phyloP scores from a whole-genome alignment of 257 asterid species.

The Datura wrightii region DNA sequence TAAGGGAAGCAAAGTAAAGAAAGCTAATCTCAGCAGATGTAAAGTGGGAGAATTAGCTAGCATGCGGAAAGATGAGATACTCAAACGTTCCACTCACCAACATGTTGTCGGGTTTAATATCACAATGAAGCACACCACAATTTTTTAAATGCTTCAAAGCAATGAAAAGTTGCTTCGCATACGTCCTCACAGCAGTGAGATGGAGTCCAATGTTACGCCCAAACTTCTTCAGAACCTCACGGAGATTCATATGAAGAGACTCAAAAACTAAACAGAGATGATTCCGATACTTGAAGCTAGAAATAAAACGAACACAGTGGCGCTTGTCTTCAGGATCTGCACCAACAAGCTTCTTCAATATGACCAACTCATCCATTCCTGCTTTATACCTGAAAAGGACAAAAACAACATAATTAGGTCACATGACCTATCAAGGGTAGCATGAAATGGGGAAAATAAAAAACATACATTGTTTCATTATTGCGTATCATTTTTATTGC shows the following conservation, averaged over 20 bases:
- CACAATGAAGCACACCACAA: slow-evolving; percentile 98
- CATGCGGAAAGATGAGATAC: slow-evolving; percentile 17
- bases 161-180: slow-evolving; percentile 96
- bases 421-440: slow-evolving; percentile 21
- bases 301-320: slow-evolving; percentile 92
- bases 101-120: slow-evolving; percentile 99
- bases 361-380: slow-evolving; percentile 94
- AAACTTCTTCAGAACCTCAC: slow-evolving; percentile 98
- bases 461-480: slow-evolving; percentile 88
- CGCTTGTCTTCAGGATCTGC: slow-evolving; percentile 97
- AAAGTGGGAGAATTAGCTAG: not conserved
- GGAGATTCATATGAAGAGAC: slow-evolving; percentile 99
- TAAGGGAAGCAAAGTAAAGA: slow-evolving; percentile 2
- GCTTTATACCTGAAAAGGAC: slow-evolving; percentile 78
- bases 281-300: slow-evolving; percentile 94
- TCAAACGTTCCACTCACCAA: slow-evolving; percentile 61
- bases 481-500: slow-evolving; percentile 95
- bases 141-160: slow-evolving; percentile 89
- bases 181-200: slow-evolving; percentile 97
- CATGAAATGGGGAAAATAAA: slow-evolving; percentile 31
- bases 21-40: not conserved
- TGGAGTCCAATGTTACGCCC: slow-evolving; percentile 99
- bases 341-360: slow-evolving; percentile 88
- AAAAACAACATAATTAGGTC: slow-evolving; percentile 11
- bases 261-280: slow-evolving; percentile 99